Percentiles rank a stretch among this genome's conserved stretches.
These are phyloP conservation scores for Metahyphopichia silvanorum DNA, from an alignment of 805 yeast species.

Conservation along the genomic window DNA sequence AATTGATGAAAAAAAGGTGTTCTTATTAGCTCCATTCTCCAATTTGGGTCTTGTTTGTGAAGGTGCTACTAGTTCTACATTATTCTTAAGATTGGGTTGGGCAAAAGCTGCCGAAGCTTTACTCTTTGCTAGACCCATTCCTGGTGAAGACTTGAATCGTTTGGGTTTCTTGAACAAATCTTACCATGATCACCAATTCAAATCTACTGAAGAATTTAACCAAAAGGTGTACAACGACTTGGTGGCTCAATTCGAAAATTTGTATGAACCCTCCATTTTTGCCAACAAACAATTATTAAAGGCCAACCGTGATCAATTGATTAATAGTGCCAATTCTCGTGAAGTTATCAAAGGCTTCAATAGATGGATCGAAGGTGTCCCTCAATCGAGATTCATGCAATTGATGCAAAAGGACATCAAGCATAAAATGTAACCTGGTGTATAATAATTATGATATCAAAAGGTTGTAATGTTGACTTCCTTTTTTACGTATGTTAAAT, in stretches of 20 bases:
- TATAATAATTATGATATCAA: no score
- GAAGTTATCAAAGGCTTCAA: conserved; percentile 70
- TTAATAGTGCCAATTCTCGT: conserved; percentile 51
- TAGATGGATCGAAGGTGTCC: conserved; percentile 70
- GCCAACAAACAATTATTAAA: conserved; percentile 40
- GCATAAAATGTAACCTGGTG: conserved; percentile 56
- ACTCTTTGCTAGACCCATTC: conserved; percentile 62
- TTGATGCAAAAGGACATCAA: conserved; percentile 52
- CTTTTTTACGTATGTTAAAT: no score
- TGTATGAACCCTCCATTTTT: conserved; percentile 43
- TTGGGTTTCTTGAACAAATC: conserved; percentile 63
- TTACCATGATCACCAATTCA: conserved; percentile 38
- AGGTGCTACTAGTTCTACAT: conserved; percentile 69
- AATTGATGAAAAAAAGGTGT: conserved; percentile 53
- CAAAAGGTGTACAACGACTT: conserved; percentile 32
- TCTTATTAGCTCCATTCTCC: conserved; percentile 71
- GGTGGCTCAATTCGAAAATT: conserved; percentile 30
- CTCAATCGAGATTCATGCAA: conserved; percentile 62
- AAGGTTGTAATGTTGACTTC: no score
- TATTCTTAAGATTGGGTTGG: conserved; percentile 68
- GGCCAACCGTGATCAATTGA: conserved; percentile 33
- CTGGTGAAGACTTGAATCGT: conserved; percentile 51
- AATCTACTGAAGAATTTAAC: conserved; percentile 42
- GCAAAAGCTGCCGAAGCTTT: conserved; percentile 72
- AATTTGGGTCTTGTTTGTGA: conserved; percentile 81